Evolutionary conservation across 176 grass and related monocot species (phyloP).

Genomic region (Cocos nucifera): DNA sequence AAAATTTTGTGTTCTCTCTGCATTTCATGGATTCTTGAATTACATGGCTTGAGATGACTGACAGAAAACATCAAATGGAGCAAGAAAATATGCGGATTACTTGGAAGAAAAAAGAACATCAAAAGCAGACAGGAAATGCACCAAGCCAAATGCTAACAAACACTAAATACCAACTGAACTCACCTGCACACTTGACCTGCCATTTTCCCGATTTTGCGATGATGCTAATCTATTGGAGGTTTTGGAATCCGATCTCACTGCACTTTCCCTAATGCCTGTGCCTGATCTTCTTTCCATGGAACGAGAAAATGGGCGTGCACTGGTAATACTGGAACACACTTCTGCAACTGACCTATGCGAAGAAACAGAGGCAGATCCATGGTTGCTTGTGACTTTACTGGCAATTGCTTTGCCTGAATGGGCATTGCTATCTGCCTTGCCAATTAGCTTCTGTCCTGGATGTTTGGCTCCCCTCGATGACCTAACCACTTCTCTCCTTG

Average conservation of each 20-base stretch:
- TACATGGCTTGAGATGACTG: too few species aligned
- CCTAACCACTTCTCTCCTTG: slow-evolving; percentile 23
- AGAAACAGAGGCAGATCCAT: slow-evolving; percentile 27
- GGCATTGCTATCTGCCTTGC: slow-evolving; percentile 16
- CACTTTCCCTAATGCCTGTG: slow-evolving; percentile 29
- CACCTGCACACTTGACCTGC: slow-evolving; percentile 22
- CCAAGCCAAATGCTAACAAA: too few species aligned
- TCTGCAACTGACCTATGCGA: slow-evolving; percentile 21
- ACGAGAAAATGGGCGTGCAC: slow-evolving; percentile 23
- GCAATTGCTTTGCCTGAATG: slow-evolving; percentile 17
- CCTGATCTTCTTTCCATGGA: slow-evolving; percentile 32
- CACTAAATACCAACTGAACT: slow-evolving; percentile 1
- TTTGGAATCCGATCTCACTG: slow-evolving; percentile 24
- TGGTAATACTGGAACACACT: slow-evolving; percentile 10
- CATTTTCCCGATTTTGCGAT: slow-evolving; percentile 13
- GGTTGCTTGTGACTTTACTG: slow-evolving; percentile 24
- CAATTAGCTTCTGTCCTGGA: slow-evolving; percentile 25
- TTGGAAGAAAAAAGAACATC: too few species aligned
- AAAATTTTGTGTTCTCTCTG: too few species aligned
- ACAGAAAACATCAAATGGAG: too few species aligned
- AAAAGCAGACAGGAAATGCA: too few species aligned
- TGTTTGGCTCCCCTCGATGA: slow-evolving; percentile 32
- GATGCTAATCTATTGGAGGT: slow-evolving; percentile 21
- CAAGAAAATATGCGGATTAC: too few species aligned
- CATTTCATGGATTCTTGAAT: too few species aligned